Evolutionary conservation across 768 basidiomycete species (phyloP), one percentile per base, ranked within the genome.

Genomic region (Hirschioporus abietinus): DNA sequence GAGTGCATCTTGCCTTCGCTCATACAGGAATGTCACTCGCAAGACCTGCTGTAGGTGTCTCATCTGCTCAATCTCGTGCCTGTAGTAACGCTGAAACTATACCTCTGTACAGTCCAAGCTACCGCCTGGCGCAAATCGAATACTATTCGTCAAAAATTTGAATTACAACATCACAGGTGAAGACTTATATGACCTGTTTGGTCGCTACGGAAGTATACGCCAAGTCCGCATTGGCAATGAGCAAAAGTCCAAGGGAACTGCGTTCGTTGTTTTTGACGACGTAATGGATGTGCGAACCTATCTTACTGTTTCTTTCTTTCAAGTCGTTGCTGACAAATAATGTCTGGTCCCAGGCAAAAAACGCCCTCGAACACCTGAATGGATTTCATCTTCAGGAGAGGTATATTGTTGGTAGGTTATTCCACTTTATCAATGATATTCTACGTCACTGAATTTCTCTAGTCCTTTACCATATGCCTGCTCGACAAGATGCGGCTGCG

Each of bases 371-470:
- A 74, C 95, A 97, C 77, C 77, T 99, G 74, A 99, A 99, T 72
- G 96, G 96, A 60, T 99, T 99, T 81, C 96, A 99, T 80, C 77
- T 99, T 67, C 95, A 95, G 80, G 96, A 97, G 78, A 91, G 96
- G 26, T 99, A 99, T 78, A 96, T 99, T 64, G 96, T 99, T 66
- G 82, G 82, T 82, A 58, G 69, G 81, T 77, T 0, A 1, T 57
- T 25, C n/a, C 34, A 26, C 27, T 5, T 25, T 27, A 36, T 36
- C 20, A 20, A 20, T 27, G 42, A 25, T 64, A 8, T 7, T 35
- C 23, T 63, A 24, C 20, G 9, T 68, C 25, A 36, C 23, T 27
- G 12, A 25, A 24, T 9, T 64, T 30, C 5, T 61, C 1, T 71
- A 82, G 96, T 99, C 9, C 81, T 98, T 30, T 99, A 96, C 74